Conservation (phyloP, 1,284 basidiomycete species). For the Marasmius tenuissimus region DNA sequence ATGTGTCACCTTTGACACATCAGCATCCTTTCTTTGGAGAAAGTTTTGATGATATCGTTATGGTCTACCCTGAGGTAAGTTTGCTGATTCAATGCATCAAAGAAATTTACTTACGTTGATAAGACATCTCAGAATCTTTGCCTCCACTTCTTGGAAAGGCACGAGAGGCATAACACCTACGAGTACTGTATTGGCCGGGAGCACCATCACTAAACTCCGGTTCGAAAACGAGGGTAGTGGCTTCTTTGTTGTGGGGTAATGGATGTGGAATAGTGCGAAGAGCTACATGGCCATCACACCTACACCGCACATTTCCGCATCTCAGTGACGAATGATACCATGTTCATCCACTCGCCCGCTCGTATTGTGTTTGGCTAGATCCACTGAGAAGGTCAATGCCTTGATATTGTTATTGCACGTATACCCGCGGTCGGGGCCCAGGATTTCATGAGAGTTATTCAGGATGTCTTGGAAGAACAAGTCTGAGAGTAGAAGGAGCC, state of each 20-base stretch:
- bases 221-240: constrained; percentile 17
- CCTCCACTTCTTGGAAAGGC: constrained; percentile 18
- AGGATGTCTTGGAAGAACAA: constrained; percentile 15
- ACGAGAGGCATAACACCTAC: constrained; percentile 23
- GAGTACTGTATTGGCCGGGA: constrained; percentile 20
- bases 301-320: neutral
- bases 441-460: constrained; percentile 13
- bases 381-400: constrained; percentile 3
- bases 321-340: constrained; percentile 8
- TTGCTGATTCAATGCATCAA: neutral
- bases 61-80: constrained; percentile 24
- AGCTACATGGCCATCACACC: neutral
- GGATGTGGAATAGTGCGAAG: neutral
- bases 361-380: constrained; percentile 13
- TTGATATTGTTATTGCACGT: neutral
- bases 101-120: neutral
- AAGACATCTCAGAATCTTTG: neutral
- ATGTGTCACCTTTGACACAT: constrained; percentile 25
- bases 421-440: constrained; percentile 9
- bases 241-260: constrained; percentile 7
- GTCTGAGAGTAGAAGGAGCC: constrained; percentile 21
- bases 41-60: neutral
- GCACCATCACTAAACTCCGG: constrained; percentile 18
- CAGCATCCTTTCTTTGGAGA: constrained; percentile 19
- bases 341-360: neutral